phyloP scores from a whole-genome alignment of 2,329 filamentous ascomycete species.

The Dactylellina cionopaga region DNA sequence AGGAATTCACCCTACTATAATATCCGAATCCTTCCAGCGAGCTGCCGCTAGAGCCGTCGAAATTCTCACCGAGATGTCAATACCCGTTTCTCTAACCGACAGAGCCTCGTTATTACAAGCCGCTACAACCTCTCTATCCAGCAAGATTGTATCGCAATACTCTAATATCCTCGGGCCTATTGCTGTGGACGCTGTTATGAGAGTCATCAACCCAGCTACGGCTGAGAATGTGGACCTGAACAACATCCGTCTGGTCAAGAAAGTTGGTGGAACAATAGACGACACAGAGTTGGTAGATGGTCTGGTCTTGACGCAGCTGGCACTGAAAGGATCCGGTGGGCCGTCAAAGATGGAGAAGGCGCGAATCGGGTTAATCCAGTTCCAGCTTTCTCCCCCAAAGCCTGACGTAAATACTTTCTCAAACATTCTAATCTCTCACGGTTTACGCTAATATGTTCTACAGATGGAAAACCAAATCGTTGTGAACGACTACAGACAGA shows the following conservation, averaged over 20 bases:
- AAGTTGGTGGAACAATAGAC: constrained; percentile 96
- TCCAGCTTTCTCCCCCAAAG: constrained; percentile 97
- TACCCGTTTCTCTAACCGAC: constrained; percentile 88
- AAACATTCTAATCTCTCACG: background rate
- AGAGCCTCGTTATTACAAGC: constrained; percentile 92
- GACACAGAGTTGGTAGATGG: constrained; percentile 98
- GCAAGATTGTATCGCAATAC: constrained; percentile 98
- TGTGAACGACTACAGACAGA: constrained; percentile 99
- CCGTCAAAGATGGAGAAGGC: constrained; percentile 96
- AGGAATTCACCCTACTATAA: constrained; percentile 93
- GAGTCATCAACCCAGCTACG: constrained; percentile 93
- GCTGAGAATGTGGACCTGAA: constrained; percentile 96
- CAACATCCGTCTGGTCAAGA: constrained; percentile 97
- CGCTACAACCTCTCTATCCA: constrained; percentile 94
- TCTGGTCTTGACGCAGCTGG: constrained; percentile 87
- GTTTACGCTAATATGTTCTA: constrained; percentile 53
- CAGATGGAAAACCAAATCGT: constrained; percentile 99
- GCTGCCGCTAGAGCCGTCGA: constrained; percentile 88
- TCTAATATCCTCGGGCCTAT: constrained; percentile 95
- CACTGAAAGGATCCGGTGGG: constrained; percentile 91
- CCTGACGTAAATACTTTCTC: constrained; percentile 76
- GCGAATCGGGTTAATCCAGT: constrained; percentile 94
- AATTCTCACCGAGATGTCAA: constrained; percentile 93
- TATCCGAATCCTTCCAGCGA: constrained; percentile 96
- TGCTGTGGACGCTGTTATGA: constrained; percentile 95